A percentile compares a stretch with the other conserved stretches of the same genome.
Conservation (phyloP, 1,284 basidiomycete species). For the Lentinula novae-zelandiae region DNA sequence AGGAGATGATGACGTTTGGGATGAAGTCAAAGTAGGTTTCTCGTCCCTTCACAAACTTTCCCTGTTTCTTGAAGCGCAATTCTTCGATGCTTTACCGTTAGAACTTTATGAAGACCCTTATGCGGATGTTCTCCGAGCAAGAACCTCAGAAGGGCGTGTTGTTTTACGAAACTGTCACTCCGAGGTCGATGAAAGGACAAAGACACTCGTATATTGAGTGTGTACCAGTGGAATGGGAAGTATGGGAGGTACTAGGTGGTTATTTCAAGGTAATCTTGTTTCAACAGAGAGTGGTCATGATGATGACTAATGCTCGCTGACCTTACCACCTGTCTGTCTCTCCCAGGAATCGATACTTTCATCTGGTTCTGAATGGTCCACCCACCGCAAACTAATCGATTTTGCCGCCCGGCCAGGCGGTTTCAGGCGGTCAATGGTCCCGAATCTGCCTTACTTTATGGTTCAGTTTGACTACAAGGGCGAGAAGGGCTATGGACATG, state of each 20-base stretch:
- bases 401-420: slow-evolving; percentile 87
- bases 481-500: slow-evolving; percentile 95
- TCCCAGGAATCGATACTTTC: slow-evolving; percentile 84
- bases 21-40: slow-evolving; percentile 79
- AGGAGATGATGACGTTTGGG: slow-evolving; percentile 98
- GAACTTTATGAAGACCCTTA: slow-evolving; percentile 99
- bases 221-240: slow-evolving; percentile 82
- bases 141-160: slow-evolving; percentile 44
- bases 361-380: slow-evolving; percentile 95
- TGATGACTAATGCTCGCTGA: too few relatives aligned
- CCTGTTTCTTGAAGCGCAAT: too few relatives aligned
- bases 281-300: too few relatives aligned
- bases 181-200: slow-evolving; percentile 31
- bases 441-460: slow-evolving; percentile 98
- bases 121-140: slow-evolving; percentile 89
- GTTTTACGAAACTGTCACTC: slow-evolving; percentile 18
- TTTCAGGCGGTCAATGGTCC: slow-evolving; percentile 90
- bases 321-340: not conserved
- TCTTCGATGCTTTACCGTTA: slow-evolving; percentile 27
- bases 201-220: slow-evolving; percentile 92
- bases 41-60: not conserved
- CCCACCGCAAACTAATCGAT: slow-evolving; percentile 95
- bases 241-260: slow-evolving; percentile 83
- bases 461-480: slow-evolving; percentile 98
- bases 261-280: slow-evolving; percentile 77